phyloP scores from a whole-genome alignment of 73 alveolate species.

The Halteria grandinella region DNA sequence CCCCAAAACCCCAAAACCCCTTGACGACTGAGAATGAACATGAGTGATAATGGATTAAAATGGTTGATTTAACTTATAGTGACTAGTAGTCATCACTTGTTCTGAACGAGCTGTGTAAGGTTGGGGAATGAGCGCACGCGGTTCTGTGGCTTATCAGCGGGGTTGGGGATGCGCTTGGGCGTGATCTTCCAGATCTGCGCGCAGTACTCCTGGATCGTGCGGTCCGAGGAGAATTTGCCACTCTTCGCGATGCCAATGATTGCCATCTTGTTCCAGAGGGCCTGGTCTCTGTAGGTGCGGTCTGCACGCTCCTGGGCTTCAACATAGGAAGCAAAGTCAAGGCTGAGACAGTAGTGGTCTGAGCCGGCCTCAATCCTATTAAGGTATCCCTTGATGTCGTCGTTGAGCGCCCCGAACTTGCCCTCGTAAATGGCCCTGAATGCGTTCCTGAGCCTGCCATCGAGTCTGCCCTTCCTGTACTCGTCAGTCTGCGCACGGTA shows the following conservation, averaged over 20 bases:
- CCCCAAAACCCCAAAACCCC: too few species aligned
- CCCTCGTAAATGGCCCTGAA: conserved; percentile 81
- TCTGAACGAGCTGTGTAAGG: too few species aligned
- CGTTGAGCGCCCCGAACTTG: conserved; percentile 79
- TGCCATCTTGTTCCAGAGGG: conserved; percentile 83
- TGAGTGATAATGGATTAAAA: too few species aligned
- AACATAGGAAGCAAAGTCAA: conserved; percentile 73
- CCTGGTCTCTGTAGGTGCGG: conserved; percentile 77
- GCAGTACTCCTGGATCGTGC: conserved; percentile 91
- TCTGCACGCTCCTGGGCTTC: conserved; percentile 79
- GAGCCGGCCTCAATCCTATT: conserved; percentile 69
- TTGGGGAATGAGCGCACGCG: conserved; percentile 74
- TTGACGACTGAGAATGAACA: too few species aligned
- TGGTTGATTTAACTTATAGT: too few species aligned
- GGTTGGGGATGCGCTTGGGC: conserved; percentile 66
- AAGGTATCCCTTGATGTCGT: conserved; percentile 72
- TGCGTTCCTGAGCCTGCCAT: conserved; percentile 78
- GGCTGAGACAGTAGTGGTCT: conserved; percentile 75
- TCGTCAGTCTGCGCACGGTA: conserved; percentile 65
- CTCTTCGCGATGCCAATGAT: conserved; percentile 83
- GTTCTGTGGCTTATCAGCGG: conserved; percentile 55
- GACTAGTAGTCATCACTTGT: too few species aligned
- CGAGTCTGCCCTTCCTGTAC: conserved; percentile 76
- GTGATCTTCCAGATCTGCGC: conserved; percentile 77
- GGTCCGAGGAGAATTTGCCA: conserved; percentile 91